A percentile compares a stretch with the other conserved stretches of the same genome.
Conservation (phyloP, 768 basidiomycete genomes). For the Leccinellum rugosiceps region DNA sequence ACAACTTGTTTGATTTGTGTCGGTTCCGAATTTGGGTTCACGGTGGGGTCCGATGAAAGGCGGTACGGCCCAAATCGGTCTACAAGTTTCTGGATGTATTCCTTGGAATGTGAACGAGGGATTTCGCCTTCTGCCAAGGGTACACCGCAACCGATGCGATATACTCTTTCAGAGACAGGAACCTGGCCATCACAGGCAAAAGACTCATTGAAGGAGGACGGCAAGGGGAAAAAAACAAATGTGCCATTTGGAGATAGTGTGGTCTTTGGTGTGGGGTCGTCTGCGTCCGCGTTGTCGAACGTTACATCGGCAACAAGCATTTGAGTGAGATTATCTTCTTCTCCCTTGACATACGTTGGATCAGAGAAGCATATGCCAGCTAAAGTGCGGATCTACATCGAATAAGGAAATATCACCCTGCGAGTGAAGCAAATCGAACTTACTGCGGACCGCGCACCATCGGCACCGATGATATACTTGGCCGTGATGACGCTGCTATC, state of each 20-base stretch:
- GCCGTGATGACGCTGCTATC: conserved; percentile 41
- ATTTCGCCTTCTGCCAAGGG: conserved; percentile 34
- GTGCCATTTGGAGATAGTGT: conserved; percentile 30
- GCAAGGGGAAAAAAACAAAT: conserved; percentile 38
- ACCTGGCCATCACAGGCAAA: not conserved
- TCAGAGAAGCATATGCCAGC: conserved; percentile 43
- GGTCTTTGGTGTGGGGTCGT: conserved; percentile 6
- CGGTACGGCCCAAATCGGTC: conserved; percentile 37
- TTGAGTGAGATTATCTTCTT: conserved; percentile 32
- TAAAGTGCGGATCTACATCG: conserved; percentile 38
- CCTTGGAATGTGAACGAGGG: conserved; percentile 35
- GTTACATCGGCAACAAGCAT: conserved; percentile 48
- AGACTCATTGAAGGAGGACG: conserved; percentile 22
- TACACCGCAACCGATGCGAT: conserved; percentile 41
- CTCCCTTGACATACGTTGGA: conserved; percentile 32
- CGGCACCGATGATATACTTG: conserved; percentile 49
- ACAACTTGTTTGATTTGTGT: conserved; percentile 29
- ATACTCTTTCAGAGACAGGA: conserved; percentile 19
- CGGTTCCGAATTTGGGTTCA: conserved; percentile 29
- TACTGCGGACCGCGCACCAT: conserved; percentile 47
- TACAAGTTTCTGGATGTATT: conserved; percentile 44
- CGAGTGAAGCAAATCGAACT: conserved; percentile 4
- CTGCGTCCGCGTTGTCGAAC: conserved; percentile 18
- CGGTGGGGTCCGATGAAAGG: conserved; percentile 34
- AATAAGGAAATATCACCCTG: not conserved